These are phyloP conservation scores for Mycena kentingensis DNA, from an alignment of 768 basidiomycete species.

Conservation along the genomic window DNA sequence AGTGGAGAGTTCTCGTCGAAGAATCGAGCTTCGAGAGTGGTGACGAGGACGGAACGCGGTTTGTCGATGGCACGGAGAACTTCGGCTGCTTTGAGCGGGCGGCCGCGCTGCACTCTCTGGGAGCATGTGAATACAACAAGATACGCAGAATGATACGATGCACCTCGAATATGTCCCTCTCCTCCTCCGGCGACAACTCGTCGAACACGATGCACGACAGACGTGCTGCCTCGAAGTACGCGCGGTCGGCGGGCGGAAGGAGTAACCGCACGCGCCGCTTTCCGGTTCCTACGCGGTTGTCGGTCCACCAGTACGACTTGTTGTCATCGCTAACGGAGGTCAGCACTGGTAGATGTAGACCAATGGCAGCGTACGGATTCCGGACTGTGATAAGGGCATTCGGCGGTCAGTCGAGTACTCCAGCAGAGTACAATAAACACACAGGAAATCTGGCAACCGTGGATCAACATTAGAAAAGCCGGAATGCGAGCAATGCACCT, in stretches of 20 bases:
- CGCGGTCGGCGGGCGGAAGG: not conserved
- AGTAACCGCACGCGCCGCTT: not conserved
- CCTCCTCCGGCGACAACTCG: not conserved
- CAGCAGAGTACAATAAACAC: not conserved
- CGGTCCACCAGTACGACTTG: not conserved
- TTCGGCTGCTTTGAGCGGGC: not conserved
- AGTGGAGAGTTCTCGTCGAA: not conserved
- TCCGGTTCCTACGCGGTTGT: not conserved
- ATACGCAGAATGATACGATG: not conserved
- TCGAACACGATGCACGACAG: not conserved
- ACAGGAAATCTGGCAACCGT: not conserved
- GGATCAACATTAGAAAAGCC: not conserved
- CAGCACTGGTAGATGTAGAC: too few relatives aligned
- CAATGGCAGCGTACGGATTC: too few relatives aligned
- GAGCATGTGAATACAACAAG: not conserved
- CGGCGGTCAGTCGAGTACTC: too few relatives aligned
- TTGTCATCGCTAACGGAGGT: too few relatives aligned
- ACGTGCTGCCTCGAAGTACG: not conserved
- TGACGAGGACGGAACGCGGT: not conserved
- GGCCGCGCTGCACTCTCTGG: not conserved
- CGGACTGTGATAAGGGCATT: too few relatives aligned
- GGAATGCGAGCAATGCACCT: not conserved
- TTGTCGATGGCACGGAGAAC: not conserved
- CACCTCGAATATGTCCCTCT: conserved; percentile 1
- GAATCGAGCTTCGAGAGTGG: not conserved